Percentiles rank a stretch among this genome's conserved stretches.
Conservation (phyloP, 305 asterid species). For the Fraxinus ornus region DNA sequence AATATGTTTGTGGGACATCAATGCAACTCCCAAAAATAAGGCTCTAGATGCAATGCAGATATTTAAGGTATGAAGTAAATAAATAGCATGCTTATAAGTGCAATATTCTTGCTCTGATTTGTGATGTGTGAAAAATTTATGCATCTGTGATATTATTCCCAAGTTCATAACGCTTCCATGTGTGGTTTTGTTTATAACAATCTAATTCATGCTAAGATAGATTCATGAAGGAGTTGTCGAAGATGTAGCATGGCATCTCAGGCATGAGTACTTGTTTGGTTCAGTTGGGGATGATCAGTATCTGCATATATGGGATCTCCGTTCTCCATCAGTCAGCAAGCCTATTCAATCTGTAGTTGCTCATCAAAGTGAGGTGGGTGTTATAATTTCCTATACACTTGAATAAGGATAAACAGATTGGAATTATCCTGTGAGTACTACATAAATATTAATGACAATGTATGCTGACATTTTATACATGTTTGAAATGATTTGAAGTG, state of each 20-base stretch:
- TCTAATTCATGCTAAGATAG: slow-evolving; percentile 34
- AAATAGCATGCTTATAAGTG: slow-evolving; percentile 1
- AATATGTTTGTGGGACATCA: slow-evolving; percentile 91
- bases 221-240: slow-evolving; percentile 95
- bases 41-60: slow-evolving; percentile 81
- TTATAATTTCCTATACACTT: slow-evolving; percentile 11
- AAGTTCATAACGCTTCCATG: slow-evolving; percentile 1
- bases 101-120: not conserved
- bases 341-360: slow-evolving; percentile 89
- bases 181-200: slow-evolving; percentile 16
- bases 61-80: slow-evolving; percentile 54
- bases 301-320: slow-evolving; percentile 86
- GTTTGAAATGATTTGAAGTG: not conserved
- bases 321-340: slow-evolving; percentile 61
- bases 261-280: slow-evolving; percentile 90
- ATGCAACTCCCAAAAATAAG: slow-evolving; percentile 77
- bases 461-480: not conserved
- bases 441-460: not conserved
- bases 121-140: not conserved
- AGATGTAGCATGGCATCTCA: slow-evolving; percentile 96
- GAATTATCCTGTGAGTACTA: not conserved
- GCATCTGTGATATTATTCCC: not conserved
- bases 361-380: slow-evolving; percentile 88
- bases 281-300: slow-evolving; percentile 95
- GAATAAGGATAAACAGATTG: not conserved